A percentile compares a stretch with the other conserved stretches of the same genome.
These are phyloP conservation scores for Calonectria leucothoes DNA, from an alignment of 2,329 filamentous ascomycete species.

Conservation along the genomic window DNA sequence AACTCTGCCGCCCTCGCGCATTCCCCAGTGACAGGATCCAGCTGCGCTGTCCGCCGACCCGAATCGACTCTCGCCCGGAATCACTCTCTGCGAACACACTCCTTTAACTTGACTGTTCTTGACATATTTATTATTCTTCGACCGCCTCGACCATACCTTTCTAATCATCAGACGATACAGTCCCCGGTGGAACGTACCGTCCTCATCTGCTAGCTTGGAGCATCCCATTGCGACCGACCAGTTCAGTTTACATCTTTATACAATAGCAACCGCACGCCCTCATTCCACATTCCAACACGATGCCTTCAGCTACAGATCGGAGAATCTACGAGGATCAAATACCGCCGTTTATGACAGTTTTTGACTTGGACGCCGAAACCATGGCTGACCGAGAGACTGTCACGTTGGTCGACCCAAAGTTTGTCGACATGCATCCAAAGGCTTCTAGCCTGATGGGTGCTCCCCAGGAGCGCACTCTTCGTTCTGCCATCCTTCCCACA, in stretches of 20 bases:
- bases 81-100: constrained; percentile 34
- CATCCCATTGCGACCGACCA: constrained; percentile 17
- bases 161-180: constrained; percentile 35
- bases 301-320: constrained; percentile 72
- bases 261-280: constrained; percentile 6
- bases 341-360: constrained; percentile 82
- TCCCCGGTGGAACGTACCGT: constrained; percentile 36
- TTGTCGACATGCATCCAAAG: constrained; percentile 60
- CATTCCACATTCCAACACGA: constrained; percentile 49
- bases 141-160: constrained; percentile 31
- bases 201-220: constrained; percentile 21
- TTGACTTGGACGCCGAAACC: constrained; percentile 71
- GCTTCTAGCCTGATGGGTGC: constrained; percentile 52
- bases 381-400: constrained; percentile 66
- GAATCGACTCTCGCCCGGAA: constrained; percentile 37
- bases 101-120: constrained; percentile 31
- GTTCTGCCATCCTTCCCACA: constrained; percentile 54
- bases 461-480: constrained; percentile 50
- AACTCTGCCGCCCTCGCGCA: constrained; percentile 30
- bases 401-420: constrained; percentile 65
- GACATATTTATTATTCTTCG: constrained; percentile 27
- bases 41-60: constrained; percentile 43
- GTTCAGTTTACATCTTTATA: constrained; percentile 9
- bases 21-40: constrained; percentile 40
- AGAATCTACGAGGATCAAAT: constrained; percentile 76